Evolutionary conservation across 2,329 filamentous ascomycete genomes (phyloP).

Genomic region (Pseudocercospora eumusae): DNA sequence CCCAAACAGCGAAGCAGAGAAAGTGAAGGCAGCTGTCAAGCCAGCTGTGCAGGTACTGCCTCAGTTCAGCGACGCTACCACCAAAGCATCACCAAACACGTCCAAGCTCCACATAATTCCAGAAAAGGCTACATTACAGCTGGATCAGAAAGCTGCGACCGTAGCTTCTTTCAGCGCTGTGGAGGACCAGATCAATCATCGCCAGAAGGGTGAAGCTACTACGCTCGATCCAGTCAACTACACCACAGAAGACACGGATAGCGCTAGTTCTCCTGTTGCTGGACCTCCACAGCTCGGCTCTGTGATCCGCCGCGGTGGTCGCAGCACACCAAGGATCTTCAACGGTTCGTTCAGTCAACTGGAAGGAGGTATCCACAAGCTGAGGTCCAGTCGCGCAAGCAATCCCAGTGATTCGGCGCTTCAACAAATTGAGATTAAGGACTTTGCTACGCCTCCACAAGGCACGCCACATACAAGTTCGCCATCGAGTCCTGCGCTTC

Average conservation of each 20-base stretch:
- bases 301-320: slow-evolving; percentile 16
- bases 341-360: slow-evolving; percentile 33
- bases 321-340: slow-evolving; percentile 32
- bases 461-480: slow-evolving; percentile 16
- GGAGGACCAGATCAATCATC: slow-evolving; percentile 25
- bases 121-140: not conserved
- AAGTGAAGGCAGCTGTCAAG: not conserved
- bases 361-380: slow-evolving; percentile 25
- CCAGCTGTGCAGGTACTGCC: not conserved
- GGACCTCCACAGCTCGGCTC: slow-evolving; percentile 16
- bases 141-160: too few relatives aligned
- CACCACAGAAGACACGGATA: slow-evolving; percentile 7
- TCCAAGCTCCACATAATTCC: not conserved
- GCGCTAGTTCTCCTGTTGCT: not conserved
- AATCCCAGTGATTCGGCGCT: slow-evolving; percentile 6
- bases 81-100: not conserved
- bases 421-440: slow-evolving; percentile 9
- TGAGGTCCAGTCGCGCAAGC: slow-evolving; percentile 17
- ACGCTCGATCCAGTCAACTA: slow-evolving; percentile 24
- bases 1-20: not conserved
- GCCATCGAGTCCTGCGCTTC: slow-evolving; percentile 25
- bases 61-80: not conserved
- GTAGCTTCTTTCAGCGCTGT: slow-evolving; percentile 27
- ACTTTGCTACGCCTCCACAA: slow-evolving; percentile 18
- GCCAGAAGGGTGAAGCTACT: slow-evolving; percentile 21